phyloP scores from a whole-genome alignment of 164 flowering plant species.

The Vitis cinerea region DNA sequence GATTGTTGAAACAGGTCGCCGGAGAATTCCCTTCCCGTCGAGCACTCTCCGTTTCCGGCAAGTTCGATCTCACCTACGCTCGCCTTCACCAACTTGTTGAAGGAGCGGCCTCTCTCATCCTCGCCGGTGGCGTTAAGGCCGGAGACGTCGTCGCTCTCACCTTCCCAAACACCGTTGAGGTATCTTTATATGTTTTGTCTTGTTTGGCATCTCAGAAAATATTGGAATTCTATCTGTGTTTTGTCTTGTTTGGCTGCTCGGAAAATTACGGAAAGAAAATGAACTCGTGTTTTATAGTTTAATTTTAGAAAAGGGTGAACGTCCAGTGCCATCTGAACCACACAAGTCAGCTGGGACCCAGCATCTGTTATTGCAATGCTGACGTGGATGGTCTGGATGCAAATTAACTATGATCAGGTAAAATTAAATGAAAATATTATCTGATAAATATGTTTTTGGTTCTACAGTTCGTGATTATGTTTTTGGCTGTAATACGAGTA shows the following conservation, averaged over 20 bases:
- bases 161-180: conserved; percentile 89
- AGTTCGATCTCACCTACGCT: conserved; percentile 63
- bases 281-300: too few species aligned
- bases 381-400: too few species aligned
- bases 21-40: conserved; percentile 49
- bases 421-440: neutral
- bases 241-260: too few species aligned
- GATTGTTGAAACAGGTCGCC: conserved; percentile 50
- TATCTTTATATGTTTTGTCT: conserved; percentile 7
- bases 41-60: conserved; percentile 70
- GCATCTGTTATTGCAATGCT: too few species aligned
- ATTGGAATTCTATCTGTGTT: neutral
- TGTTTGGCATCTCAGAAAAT: neutral
- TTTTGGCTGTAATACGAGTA: conserved; percentile 79
- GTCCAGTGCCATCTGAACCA: too few species aligned
- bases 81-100: conserved; percentile 58
- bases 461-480: conserved; percentile 73
- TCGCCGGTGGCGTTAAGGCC: conserved; percentile 48
- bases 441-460: neutral
- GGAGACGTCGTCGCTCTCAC: conserved; percentile 93
- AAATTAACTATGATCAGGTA: too few species aligned
- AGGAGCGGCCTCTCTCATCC: conserved; percentile 55
- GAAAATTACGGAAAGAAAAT: too few species aligned
- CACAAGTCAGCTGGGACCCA: too few species aligned
- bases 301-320: too few species aligned